Base-by-base conservation (phyloP, 2,329 filamentous ascomycete species). In the Rutstroemia sydowiana region DNA sequence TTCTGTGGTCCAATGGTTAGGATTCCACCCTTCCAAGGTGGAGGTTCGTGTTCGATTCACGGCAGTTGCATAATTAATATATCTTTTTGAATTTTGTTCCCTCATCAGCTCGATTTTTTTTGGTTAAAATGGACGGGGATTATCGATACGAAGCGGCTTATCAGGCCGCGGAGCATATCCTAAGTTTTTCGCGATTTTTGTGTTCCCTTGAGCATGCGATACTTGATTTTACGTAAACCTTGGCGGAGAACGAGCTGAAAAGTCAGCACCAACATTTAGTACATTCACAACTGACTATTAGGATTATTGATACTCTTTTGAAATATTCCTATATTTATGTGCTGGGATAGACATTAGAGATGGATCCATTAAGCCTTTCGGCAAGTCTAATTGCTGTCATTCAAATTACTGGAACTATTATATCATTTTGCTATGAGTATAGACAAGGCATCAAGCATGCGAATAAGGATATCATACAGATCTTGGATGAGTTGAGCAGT, bases 341-440 rank as follows among this genome's bases (percentile, higher is more conserved):
- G 34, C 18, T 37, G n/a, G n/a, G 8, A 18, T 18, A 14, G 34
- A 37, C 34, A 37, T 18, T 20, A 21, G 37, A 20, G 23, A 61
- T 61, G 57, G 58, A 60, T 28, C 57, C 58, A 3, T 31, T 62
- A 16, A 60, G 60, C 45, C 6, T 59, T 23, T 57, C 59, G 5
- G 57, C 49, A 13, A 60, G 49, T 31, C 14, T 61, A 11, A 61
- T 62, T 28, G 57, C 59, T 2, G 54, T 62, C 9, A 51, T 60
- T 14, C 60, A 62, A 16, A 40, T 61, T n/a, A 60, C 55, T 2
- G 48, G 51, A 2, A 50, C 54, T 0, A 16, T 62, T 3, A 60
- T 59, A 34, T 56, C 55, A 6, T 55, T 57, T 18, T 59, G 57
- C 21, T 62, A 62, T 26, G 53, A 59, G 42, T 62, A 62, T 39